Percentiles rank a stretch among this genome's conserved stretches.
Conservation (phyloP, 768 basidiomycete species). For the Cubamyces lactineus region DNA sequence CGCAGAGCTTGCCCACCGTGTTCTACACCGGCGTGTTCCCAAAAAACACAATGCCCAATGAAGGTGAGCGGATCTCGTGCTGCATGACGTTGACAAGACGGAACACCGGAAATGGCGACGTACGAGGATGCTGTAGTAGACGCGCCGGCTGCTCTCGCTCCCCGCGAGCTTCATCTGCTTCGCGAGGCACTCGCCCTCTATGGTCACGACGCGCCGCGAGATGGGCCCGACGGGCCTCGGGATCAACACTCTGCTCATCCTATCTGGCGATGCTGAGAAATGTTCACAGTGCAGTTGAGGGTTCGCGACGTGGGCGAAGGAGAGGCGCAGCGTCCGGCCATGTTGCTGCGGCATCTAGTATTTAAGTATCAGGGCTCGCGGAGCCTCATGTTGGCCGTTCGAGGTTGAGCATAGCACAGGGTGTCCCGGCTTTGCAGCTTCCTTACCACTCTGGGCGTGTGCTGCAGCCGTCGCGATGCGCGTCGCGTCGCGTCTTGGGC, state of each 20-base stretch:
- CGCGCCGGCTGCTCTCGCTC: not conserved
- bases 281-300: too few relatives aligned
- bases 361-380: not conserved
- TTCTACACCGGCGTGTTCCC: too few relatives aligned
- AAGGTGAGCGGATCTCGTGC: not conserved
- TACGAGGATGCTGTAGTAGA: conserved; percentile 9
- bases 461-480: not conserved
- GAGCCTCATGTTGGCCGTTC: not conserved
- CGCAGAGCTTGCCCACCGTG: conserved; percentile 12
- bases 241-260: not conserved
- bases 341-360: not conserved
- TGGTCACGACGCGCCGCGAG: not conserved
- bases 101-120: not conserved
- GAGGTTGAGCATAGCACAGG: not conserved
- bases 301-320: not conserved
- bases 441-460: not conserved
- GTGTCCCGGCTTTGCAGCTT: too few relatives aligned
- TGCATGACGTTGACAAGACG: not conserved
- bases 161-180: conserved; percentile 19
- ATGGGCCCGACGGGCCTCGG: not conserved
- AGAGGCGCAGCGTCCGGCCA: not conserved
- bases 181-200: conserved; percentile 17
- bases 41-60: too few relatives aligned
- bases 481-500: not conserved
- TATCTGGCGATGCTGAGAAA: not conserved